Evolutionary conservation across 2,329 filamentous ascomycete species (phyloP).

Genomic region (Colletotrichum caudatum): DNA sequence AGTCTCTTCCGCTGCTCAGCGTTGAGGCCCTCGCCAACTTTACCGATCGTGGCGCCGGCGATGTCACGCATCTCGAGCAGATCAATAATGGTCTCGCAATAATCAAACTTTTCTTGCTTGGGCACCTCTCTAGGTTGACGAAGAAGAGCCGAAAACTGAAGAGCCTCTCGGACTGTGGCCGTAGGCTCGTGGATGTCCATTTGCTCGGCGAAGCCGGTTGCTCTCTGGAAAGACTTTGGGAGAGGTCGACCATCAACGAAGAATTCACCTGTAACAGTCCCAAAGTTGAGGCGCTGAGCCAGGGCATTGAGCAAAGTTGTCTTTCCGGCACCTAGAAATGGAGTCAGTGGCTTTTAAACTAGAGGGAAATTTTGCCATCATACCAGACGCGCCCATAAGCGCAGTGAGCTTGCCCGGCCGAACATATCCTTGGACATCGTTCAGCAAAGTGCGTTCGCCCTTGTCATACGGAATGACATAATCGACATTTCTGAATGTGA

Average conservation of each 20-base stretch:
- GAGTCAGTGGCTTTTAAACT: not conserved
- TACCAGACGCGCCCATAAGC: constrained; percentile 73
- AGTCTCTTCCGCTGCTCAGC: constrained; percentile 69
- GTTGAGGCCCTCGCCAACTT: constrained; percentile 69
- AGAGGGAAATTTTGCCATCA: constrained; percentile 29
- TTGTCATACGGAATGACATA: constrained; percentile 68
- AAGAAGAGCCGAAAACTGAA: constrained; percentile 74
- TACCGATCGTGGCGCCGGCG: constrained; percentile 73
- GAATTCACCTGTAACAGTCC: constrained; percentile 81
- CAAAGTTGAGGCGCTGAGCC: constrained; percentile 80
- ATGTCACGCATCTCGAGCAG: constrained; percentile 77
- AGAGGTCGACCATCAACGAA: constrained; percentile 80
- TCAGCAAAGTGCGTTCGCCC: constrained; percentile 75
- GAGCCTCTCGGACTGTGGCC: constrained; percentile 73
- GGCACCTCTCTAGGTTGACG: constrained; percentile 70
- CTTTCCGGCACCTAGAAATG: constrained; percentile 67
- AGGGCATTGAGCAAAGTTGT: constrained; percentile 81
- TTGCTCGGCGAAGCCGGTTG: constrained; percentile 77
- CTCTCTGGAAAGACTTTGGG: constrained; percentile 82
- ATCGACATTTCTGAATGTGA: constrained; percentile 65
- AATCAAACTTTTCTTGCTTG: constrained; percentile 72
- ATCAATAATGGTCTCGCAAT: constrained; percentile 76
- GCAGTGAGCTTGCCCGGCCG: constrained; percentile 85
- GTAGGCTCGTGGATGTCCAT: constrained; percentile 76
- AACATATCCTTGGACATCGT: constrained; percentile 86